Evolutionary conservation across 2,329 filamentous ascomycete genomes (phyloP).

Genomic region (Chrysoporthe puriensis): DNA sequence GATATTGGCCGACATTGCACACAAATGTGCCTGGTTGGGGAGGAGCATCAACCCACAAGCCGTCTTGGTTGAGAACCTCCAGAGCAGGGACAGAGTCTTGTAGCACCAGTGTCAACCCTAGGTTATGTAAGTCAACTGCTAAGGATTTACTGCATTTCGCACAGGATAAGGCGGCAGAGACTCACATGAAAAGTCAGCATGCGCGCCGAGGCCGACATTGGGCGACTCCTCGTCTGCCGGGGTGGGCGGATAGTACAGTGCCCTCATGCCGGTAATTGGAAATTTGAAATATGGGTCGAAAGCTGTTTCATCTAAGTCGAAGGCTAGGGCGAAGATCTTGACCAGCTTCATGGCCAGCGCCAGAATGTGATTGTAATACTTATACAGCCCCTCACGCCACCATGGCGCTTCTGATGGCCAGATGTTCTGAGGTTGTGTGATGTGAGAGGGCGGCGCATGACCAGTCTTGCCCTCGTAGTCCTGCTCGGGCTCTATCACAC

Average conservation of each 20-base stretch:
- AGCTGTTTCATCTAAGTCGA: conserved; percentile 42
- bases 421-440: conserved; percentile 39
- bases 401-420: conserved; percentile 39
- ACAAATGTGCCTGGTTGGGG: conserved; percentile 42
- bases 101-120: conserved; percentile 44
- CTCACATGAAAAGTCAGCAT: conserved; percentile 45
- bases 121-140: background rate
- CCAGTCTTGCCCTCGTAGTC: conserved; percentile 37
- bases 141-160: no score
- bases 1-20: conserved; percentile 45
- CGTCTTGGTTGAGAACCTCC: conserved; percentile 47
- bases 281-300: conserved; percentile 43
- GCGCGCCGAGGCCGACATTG: conserved; percentile 44
- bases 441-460: conserved; percentile 33
- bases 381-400: conserved; percentile 40
- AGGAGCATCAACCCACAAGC: conserved; percentile 44
- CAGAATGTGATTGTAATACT: conserved; percentile 39
- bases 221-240: conserved; percentile 33
- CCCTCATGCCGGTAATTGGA: conserved; percentile 46
- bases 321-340: conserved; percentile 43
- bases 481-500: conserved; percentile 42
- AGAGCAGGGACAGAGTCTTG: conserved; percentile 38
- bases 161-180: background rate
- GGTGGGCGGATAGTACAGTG: conserved; percentile 45
- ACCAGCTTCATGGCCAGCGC: conserved; percentile 39